phyloP scores from a whole-genome alignment of 225 moss, liverwort and hornwort species.

The Sphagnum tenellum region DNA sequence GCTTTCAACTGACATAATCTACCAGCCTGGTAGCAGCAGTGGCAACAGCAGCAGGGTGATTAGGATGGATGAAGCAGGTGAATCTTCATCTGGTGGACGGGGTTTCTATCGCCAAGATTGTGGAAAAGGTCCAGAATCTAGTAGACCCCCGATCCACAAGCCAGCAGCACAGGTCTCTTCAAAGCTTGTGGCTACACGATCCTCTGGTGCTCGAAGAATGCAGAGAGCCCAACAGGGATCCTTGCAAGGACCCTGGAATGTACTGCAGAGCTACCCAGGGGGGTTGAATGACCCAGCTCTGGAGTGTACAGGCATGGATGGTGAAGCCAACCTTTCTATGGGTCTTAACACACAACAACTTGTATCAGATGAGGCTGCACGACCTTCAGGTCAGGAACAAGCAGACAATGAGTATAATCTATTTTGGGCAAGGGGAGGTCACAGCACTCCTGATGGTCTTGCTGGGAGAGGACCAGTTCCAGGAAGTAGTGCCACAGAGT shows the following conservation, averaged over 20 bases:
- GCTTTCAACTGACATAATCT: slow-evolving; percentile 44
- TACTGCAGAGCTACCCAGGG: slow-evolving; percentile 41
- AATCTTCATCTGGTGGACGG: slow-evolving; percentile 44
- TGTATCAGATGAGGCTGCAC: slow-evolving; percentile 57
- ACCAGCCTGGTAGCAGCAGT: slow-evolving; percentile 50
- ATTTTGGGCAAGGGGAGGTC: slow-evolving; percentile 21
- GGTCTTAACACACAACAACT: slow-evolving; percentile 59
- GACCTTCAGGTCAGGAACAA: slow-evolving; percentile 45
- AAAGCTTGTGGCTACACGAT: slow-evolving; percentile 45
- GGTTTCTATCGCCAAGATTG: slow-evolving; percentile 32
- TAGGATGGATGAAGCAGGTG: slow-evolving; percentile 60
- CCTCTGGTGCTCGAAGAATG: slow-evolving; percentile 51
- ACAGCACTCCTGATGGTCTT: slow-evolving; percentile 28
- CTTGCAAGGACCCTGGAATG: slow-evolving; percentile 48
- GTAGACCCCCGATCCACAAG: slow-evolving; percentile 48
- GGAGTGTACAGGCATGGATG: slow-evolving; percentile 46
- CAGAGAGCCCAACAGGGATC: slow-evolving; percentile 44
- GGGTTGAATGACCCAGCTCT: slow-evolving; percentile 27
- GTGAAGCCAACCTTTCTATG: slow-evolving; percentile 43
- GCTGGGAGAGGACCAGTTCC: slow-evolving; percentile 32
- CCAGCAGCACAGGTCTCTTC: slow-evolving; percentile 44
- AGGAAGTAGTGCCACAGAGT: slow-evolving; percentile 21
- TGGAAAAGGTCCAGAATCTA: slow-evolving; percentile 65
- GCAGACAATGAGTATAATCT: slow-evolving; percentile 22
- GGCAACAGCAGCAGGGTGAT: slow-evolving; percentile 40